Evolutionary conservation across 805 yeast species (phyloP).

Genomic region (Candida montana): DNA sequence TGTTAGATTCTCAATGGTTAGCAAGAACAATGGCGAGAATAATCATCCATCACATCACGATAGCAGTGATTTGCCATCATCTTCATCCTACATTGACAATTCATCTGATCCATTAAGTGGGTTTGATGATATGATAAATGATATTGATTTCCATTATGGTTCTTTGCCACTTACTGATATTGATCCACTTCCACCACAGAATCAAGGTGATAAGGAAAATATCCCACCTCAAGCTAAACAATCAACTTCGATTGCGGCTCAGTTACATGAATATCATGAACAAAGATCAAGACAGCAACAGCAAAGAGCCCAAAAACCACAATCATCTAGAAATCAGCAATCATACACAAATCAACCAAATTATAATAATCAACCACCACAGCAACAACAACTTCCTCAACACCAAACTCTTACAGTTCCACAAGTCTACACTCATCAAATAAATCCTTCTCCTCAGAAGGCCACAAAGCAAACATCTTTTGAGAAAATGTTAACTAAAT

Average conservation of each 20-base stretch:
- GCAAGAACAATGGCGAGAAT: conserved; percentile 1
- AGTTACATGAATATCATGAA: conserved; percentile 17
- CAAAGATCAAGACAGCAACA: conserved; percentile 4
- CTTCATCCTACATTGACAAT: conserved; percentile 12
- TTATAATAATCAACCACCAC: background rate
- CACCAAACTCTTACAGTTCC: background rate
- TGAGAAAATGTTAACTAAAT: conserved; percentile 35
- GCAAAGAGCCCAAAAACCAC: background rate
- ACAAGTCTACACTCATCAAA: background rate
- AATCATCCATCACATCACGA: background rate
- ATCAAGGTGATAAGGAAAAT: conserved; percentile 30
- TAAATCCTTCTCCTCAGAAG: conserved; percentile 3
- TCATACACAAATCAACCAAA: background rate
- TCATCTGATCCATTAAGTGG: conserved; percentile 33
- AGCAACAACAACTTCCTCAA: background rate
- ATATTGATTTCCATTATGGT: conserved; percentile 26
- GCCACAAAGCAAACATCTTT: conserved; percentile 29
- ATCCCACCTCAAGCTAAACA: conserved; percentile 28
- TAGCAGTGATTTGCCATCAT: conserved; percentile 3
- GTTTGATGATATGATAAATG: conserved; percentile 29
- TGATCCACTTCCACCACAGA: conserved; percentile 24
- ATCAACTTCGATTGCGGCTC: conserved; percentile 19
- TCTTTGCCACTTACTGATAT: conserved; percentile 27
- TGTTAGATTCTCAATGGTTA: background rate
- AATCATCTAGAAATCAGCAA: background rate